Evolutionary conservation across 164 flowering plant genomes (phyloP), one percentile per base, ranked within the genome.

Genomic region (Vitis rotundifolia): DNA sequence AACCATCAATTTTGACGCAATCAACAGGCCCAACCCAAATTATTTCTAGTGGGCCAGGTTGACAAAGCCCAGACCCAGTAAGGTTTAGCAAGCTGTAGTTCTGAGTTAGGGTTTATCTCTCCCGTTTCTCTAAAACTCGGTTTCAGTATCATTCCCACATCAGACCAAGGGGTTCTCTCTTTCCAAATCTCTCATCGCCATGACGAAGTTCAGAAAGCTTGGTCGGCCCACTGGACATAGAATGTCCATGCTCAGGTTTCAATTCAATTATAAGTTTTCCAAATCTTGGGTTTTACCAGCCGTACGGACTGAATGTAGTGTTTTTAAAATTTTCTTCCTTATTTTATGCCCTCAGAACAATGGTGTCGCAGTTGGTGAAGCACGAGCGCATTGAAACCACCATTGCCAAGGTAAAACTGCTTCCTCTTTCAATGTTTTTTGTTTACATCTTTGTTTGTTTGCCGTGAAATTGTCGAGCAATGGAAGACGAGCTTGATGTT

Each of bases 371-470:
- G 82, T 68, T 94, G 84, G 92, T 94, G 77, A 91, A 87, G 84
- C 97, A 94, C 72, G 97, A 91, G 82, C 87, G 97, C 2, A 94
- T 94, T 3, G 99, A 94, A 80, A 94, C 97, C 52, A 92, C 97
- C 14, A 91, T 94, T 22, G 93, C 97, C 1, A 92, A 91, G 97
- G 97, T 88, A 49, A 13, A 13, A 52, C 49, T 8, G 9, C 59
- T 9, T 60, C 59, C 12, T 19, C 18, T 49, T 13, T 16, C 13
- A 14, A 44, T 66, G 19, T 49, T 19, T 50, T 26, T n/a, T 44
- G 26, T 61, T 59, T 28, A 22, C 55, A 37, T 48, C 11, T 28
- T 9, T 15, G 15, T 51, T 53, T 47, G 57, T 52, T 53, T 51
- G 37, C 56, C 44, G 16, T 28, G 67, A 18, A 18, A 15, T 9